Conservation (phyloP, 73 alveolate species). For the Blepharisma stoltei region DNA sequence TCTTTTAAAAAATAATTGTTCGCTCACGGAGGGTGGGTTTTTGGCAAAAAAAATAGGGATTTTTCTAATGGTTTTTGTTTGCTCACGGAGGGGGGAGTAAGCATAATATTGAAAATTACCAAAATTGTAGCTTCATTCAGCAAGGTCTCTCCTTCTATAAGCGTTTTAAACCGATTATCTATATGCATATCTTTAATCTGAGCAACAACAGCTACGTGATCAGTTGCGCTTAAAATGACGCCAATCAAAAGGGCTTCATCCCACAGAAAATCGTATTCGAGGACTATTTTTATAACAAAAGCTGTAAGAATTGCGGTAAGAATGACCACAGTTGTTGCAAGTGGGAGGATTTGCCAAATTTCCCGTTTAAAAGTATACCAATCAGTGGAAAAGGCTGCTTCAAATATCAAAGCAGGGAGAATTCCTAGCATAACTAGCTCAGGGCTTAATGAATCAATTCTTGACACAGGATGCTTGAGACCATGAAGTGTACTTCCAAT, state of each 20-base stretch:
- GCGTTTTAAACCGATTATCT: constrained; percentile 50
- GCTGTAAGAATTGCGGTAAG: constrained; percentile 8
- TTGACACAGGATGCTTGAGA: neutral
- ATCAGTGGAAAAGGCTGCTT: constrained; percentile 26
- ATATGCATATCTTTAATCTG: constrained; percentile 65
- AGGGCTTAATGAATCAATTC: neutral
- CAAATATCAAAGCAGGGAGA: constrained; percentile 21
- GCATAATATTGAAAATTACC: constrained; percentile 54
- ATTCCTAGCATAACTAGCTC: neutral
- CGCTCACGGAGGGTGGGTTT: too few species aligned
- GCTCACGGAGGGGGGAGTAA: too few species aligned
- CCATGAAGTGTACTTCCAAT: neutral
- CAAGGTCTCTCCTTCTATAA: constrained; percentile 71
- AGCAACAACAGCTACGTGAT: constrained; percentile 75
- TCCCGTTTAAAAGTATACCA: constrained; percentile 28
- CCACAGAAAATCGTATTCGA: constrained; percentile 36
- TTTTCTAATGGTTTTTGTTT: too few species aligned
- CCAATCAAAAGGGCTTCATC: constrained; percentile 69
- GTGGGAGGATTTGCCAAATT: constrained; percentile 21
- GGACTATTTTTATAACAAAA: neutral
- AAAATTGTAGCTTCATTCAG: constrained; percentile 68
- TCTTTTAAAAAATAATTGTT: too few species aligned
- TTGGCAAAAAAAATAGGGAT: too few species aligned
- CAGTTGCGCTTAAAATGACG: constrained; percentile 63
- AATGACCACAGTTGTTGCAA: constrained; percentile 29